Evolutionary conservation across 2,329 filamentous ascomycete genomes (phyloP).

Genomic region (Fonsecaea multimorphosa): DNA sequence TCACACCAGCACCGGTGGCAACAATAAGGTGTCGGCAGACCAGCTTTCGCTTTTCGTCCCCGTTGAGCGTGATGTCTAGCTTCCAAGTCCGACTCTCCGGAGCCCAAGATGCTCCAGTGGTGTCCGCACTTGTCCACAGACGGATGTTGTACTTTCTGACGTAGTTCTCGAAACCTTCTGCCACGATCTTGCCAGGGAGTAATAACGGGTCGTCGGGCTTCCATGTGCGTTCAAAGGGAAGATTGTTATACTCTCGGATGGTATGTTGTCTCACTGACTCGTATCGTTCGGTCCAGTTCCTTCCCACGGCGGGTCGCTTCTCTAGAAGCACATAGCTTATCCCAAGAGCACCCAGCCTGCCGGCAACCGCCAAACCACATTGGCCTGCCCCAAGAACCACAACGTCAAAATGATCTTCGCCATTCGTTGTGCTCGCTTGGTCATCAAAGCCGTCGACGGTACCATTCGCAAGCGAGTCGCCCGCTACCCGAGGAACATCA

Average conservation of each 20-base stretch:
- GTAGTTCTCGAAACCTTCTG: slow-evolving; percentile 33
- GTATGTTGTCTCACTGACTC: slow-evolving; percentile 48
- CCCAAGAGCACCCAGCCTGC: slow-evolving; percentile 52
- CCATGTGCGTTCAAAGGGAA: slow-evolving; percentile 42
- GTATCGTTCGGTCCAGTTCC: slow-evolving; percentile 56
- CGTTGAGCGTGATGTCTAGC: slow-evolving; percentile 35
- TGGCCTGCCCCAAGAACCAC: slow-evolving; percentile 53
- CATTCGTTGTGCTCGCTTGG: slow-evolving; percentile 22
- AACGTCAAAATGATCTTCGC: slow-evolving; percentile 43
- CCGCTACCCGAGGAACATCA: slow-evolving; percentile 31
- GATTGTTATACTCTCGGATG: slow-evolving; percentile 35
- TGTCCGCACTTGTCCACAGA: slow-evolving; percentile 47
- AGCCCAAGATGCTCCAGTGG: slow-evolving; percentile 50
- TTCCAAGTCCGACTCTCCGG: slow-evolving; percentile 48
- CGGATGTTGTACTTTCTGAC: slow-evolving; percentile 39
- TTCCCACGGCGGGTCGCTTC: slow-evolving; percentile 50
- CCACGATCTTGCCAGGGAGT: slow-evolving; percentile 39
- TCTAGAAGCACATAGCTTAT: slow-evolving; percentile 55
- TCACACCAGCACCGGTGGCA: slow-evolving; percentile 43
- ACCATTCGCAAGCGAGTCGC: not conserved
- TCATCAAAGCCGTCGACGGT: not conserved
- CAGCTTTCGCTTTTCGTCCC: slow-evolving; percentile 30
- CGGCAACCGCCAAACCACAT: slow-evolving; percentile 52
- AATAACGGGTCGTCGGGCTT: slow-evolving; percentile 35
- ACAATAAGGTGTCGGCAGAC: slow-evolving; percentile 45